These are phyloP conservation scores for barrel medic (Medicago truncatula) DNA, from an alignment of 306 rosid species.

Conservation along the genomic window MtrunA17r5.0-ANR NC_053045.1:61785501-61786000, in stretches of 20 bases:
- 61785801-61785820: conserved; percentile 79
- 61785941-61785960: conserved; percentile 70
- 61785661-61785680: conserved; percentile 79
- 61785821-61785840: conserved; percentile 80
- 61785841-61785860: conserved; percentile 82
- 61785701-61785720: conserved; percentile 9
- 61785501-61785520: conserved; percentile 68
- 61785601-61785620: conserved; percentile 36
- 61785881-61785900: not conserved
- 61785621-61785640: conserved; percentile 73
- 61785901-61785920: not conserved
- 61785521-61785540: conserved; percentile 54
- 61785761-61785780: not conserved
- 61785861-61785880: conserved; percentile 58
- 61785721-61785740: conserved; percentile 16
- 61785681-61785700: conserved; percentile 75
- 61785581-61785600: conserved; percentile 15
- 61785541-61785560: conserved; percentile 26
- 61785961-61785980: conserved; percentile 63
- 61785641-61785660: conserved; percentile 81
- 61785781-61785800: conserved; percentile 39
- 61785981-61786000: conserved; percentile 81
- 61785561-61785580: not conserved
- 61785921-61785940: conserved; percentile 23
- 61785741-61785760: not conserved